Percentiles rank a stretch among this genome's conserved stretches.
phyloP scores from a whole-genome alignment of 352 stramenopile species.

The Globisporangium nunn region DNA sequence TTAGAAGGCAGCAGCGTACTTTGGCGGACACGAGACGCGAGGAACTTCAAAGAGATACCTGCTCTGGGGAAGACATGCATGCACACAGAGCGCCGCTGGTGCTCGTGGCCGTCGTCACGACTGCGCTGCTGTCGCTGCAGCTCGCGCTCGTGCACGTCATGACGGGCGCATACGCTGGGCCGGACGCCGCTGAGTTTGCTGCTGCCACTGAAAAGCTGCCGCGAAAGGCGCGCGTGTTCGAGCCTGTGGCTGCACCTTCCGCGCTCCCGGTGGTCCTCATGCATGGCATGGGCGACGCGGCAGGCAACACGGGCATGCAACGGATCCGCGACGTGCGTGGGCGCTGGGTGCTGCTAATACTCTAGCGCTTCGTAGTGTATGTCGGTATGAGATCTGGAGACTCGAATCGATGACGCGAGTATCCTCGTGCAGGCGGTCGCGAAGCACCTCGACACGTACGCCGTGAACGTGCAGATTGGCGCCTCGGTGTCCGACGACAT shows the following conservation, averaged over 20 bases:
- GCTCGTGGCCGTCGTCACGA: conserved; percentile 25
- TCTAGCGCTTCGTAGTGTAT: background rate
- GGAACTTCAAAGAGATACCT: too few relatives aligned
- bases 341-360: too few relatives aligned
- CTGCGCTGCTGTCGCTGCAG: conserved; percentile 40
- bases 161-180: conserved; percentile 21
- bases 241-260: conserved; percentile 6
- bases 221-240: conserved; percentile 23
- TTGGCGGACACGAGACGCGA: background rate
- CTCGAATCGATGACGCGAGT: too few relatives aligned
- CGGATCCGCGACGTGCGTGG: conserved; percentile 61
- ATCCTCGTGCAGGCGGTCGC: conserved; percentile 35
- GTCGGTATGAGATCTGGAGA: background rate
- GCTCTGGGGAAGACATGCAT: conserved; percentile 4
- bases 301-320: conserved; percentile 86
- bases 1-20: background rate
- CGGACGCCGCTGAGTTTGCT: background rate
- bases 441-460: conserved; percentile 79
- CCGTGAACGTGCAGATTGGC: conserved; percentile 86
- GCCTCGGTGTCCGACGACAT: conserved; percentile 78
- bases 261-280: conserved; percentile 77
- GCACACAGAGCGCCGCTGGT: conserved; percentile 28
- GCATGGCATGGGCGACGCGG: conserved; percentile 94
- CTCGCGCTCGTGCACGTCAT: conserved; percentile 37
- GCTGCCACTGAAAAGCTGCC: background rate